These are phyloP conservation scores for Pseudopyrenochaeta lycopersici DNA, from an alignment of 2,329 filamentous ascomycete species.

Conservation along the genomic window DNA sequence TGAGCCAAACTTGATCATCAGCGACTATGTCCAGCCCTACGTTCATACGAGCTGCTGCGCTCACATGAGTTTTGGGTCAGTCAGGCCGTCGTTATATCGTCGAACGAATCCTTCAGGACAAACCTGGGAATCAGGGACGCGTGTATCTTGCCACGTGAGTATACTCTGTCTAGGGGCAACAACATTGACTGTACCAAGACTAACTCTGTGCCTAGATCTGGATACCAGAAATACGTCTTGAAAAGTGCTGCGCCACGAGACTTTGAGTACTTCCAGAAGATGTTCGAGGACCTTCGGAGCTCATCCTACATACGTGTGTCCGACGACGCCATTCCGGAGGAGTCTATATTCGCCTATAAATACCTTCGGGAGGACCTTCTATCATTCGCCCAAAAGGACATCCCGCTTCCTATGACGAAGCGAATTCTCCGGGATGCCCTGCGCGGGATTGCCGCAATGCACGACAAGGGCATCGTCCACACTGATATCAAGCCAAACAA, in stretches of 20 bases:
- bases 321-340: constrained; percentile 55
- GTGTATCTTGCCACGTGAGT: constrained; percentile 8
- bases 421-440: too few relatives aligned
- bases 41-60: constrained; percentile 2
- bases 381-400: too few relatives aligned
- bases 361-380: too few relatives aligned
- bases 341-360: constrained; percentile 27
- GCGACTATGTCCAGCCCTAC: too few relatives aligned
- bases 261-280: constrained; percentile 14
- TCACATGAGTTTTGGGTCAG: constrained; percentile 15
- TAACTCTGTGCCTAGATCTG: too few relatives aligned
- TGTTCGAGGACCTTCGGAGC: constrained; percentile 17
- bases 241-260: background rate
- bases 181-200: too few relatives aligned
- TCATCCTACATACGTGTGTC: constrained; percentile 13
- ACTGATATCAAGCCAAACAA: constrained; percentile 57
- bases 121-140: constrained; percentile 3
- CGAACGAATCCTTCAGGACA: constrained; percentile 6
- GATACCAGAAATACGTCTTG: too few relatives aligned
- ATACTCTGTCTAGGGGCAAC: background rate
- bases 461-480: constrained; percentile 23
- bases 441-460: constrained; percentile 10
- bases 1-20: too few relatives aligned
- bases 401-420: too few relatives aligned
- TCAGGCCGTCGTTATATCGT: constrained; percentile 21